Percentiles rank a stretch among this genome's conserved stretches.
phyloP scores from a whole-genome alignment of 2,329 filamentous ascomycete species.

The Cryphonectria parasitica region DNA sequence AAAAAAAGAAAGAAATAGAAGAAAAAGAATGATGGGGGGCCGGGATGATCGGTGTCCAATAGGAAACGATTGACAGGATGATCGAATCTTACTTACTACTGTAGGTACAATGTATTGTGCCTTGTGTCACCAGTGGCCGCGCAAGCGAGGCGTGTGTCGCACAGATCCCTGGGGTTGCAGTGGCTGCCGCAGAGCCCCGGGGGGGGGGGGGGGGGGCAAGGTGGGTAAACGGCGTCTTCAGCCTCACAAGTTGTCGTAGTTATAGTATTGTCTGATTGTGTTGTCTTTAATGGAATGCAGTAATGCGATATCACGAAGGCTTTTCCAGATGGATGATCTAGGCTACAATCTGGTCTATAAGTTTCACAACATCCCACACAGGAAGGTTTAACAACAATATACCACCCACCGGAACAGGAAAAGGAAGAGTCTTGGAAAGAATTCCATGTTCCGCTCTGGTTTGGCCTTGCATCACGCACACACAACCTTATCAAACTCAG shows the following conservation, averaged over 20 bases:
- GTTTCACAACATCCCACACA: background rate
- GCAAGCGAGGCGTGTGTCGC: slow-evolving; percentile 2
- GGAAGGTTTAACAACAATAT: background rate
- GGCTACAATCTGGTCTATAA: background rate
- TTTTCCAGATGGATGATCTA: background rate
- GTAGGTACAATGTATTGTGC: slow-evolving; percentile 4
- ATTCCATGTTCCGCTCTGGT: no score
- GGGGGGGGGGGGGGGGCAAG: background rate
- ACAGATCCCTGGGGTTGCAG: background rate
- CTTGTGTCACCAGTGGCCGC: background rate
- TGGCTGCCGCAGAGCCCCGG: background rate
- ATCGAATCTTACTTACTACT: background rate
- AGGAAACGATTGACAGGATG: slow-evolving; percentile 13
- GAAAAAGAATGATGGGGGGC: background rate
- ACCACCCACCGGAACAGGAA: no score
- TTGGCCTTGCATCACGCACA: background rate
- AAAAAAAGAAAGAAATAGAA: background rate
- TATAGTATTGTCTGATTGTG: background rate
- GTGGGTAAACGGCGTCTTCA: background rate
- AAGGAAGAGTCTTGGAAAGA: no score
- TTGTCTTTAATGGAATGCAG: background rate
- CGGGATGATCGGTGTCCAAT: background rate
- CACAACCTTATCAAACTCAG: background rate
- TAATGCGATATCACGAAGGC: background rate
- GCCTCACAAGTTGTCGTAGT: background rate